These are phyloP conservation scores for Plasmodium berghei DNA, from an alignment of 169 alveolate genomes.

Conservation along the genomic window DNA sequence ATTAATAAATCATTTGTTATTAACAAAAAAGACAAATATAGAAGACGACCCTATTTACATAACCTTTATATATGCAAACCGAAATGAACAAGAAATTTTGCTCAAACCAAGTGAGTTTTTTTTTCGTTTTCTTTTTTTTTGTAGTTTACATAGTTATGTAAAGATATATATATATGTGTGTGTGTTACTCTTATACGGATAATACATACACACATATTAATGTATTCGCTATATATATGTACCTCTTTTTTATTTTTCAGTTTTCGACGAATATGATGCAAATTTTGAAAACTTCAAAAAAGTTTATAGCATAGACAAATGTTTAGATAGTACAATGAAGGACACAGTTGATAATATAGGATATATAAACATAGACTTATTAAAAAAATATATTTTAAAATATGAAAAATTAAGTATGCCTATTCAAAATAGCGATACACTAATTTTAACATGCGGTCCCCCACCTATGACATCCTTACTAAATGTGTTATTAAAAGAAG, in stretches of 20 bases:
- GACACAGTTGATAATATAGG: constrained; percentile 41
- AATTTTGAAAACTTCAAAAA: constrained; percentile 30
- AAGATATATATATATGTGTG: background rate
- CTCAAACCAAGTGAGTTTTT: constrained; percentile 32
- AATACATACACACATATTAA: too few species aligned
- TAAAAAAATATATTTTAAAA: constrained; percentile 51
- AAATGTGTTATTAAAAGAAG: constrained; percentile 26
- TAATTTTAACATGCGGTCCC: constrained; percentile 68
- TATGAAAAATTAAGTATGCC: constrained; percentile 24
- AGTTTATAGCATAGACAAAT: constrained; percentile 72
- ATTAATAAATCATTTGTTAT: constrained; percentile 67
- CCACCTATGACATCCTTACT: constrained; percentile 69
- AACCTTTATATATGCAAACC: constrained; percentile 70
- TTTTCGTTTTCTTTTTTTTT: background rate
- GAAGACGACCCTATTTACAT: constrained; percentile 10
- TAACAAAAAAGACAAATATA: constrained; percentile 11
- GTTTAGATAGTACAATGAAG: constrained; percentile 10
- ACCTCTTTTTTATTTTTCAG: constrained; percentile 14
- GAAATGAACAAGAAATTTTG: constrained; percentile 69
- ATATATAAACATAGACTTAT: constrained; percentile 27
- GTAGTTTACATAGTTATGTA: background rate
- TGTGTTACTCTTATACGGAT: background rate
- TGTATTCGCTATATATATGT: background rate
- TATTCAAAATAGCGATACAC: constrained; percentile 22
- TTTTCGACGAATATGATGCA: constrained; percentile 54